A percentile compares a stretch with the other conserved stretches of the same genome.
Evolutionary conservation across 331 rosid species (phyloP).

Genomic region (Phaseolus coccineus): DNA sequence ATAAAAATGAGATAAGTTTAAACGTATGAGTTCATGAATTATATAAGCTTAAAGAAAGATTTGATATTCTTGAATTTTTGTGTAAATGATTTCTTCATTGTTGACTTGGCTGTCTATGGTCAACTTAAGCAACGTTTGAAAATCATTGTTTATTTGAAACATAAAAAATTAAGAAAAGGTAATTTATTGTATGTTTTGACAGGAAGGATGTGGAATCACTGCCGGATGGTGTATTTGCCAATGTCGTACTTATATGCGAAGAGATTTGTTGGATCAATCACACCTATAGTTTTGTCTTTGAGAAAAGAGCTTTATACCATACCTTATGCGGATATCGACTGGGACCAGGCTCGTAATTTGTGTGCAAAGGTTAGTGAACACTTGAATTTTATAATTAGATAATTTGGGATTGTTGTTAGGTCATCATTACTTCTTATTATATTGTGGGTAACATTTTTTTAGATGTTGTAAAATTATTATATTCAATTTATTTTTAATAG

Average conservation of each 20-base stretch:
- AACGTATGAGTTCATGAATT: too few relatives aligned
- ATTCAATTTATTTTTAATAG: too few relatives aligned
- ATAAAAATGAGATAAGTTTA: too few relatives aligned
- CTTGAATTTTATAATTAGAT: too few relatives aligned
- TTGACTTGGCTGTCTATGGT: constrained; percentile 12
- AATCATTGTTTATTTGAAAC: constrained; percentile 9
- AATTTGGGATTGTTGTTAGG: too few relatives aligned
- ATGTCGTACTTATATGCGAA: constrained; percentile 93
- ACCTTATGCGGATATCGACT: constrained; percentile 78
- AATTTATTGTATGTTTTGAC: constrained; percentile 36
- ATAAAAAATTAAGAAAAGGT: neutral
- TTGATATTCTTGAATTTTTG: constrained; percentile 12
- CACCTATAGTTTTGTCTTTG: constrained; percentile 66
- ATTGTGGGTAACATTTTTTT: too few relatives aligned
- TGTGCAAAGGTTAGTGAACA: constrained; percentile 83
- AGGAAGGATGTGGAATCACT: constrained; percentile 99
- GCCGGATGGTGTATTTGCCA: constrained; percentile 92
- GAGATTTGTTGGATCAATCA: constrained; percentile 86
- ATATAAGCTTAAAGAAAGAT: neutral
- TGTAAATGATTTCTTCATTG: neutral
- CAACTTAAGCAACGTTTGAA: constrained; percentile 10
- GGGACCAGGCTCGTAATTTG: constrained; percentile 75
- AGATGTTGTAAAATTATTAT: too few relatives aligned
- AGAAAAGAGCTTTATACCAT: constrained; percentile 73
- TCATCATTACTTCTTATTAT: too few relatives aligned